phyloP scores from a whole-genome alignment of 164 flowering plant species.

The Liquidambar formosana region DNA sequence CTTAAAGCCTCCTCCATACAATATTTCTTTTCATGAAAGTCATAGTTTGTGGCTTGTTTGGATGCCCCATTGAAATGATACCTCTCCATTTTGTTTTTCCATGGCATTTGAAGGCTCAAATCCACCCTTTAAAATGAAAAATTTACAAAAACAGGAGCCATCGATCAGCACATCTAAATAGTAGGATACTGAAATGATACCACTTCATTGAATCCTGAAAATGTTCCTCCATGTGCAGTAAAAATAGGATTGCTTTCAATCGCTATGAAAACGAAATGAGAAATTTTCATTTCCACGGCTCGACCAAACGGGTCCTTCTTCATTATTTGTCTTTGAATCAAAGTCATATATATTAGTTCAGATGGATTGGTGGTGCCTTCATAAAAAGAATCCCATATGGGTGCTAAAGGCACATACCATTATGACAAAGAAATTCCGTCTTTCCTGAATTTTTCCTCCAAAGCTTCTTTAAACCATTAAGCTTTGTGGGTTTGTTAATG shows the following conservation, averaged over 20 bases:
- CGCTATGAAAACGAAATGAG: background rate
- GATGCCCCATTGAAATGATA: background rate
- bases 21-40: conserved; percentile 5
- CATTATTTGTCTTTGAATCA: conserved; percentile 29
- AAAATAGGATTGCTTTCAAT: background rate
- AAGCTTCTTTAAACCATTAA: conserved; percentile 25
- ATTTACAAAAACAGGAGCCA: background rate
- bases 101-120: background rate
- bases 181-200: too few relatives aligned
- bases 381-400: conserved; percentile 28
- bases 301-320: conserved; percentile 9
- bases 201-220: background rate
- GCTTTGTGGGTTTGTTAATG: conserved; percentile 33
- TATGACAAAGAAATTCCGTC: conserved; percentile 35
- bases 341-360: conserved; percentile 15
- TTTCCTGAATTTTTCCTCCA: conserved; percentile 12
- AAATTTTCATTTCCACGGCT: too few relatives aligned
- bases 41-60: conserved; percentile 11
- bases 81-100: background rate
- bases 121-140: background rate
- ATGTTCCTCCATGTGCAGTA: background rate
- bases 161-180: background rate
- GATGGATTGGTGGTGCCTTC: conserved; percentile 19
- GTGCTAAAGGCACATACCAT: conserved; percentile 31
- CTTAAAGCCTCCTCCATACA: background rate